These are phyloP conservation scores for Stemphylium vesicarium DNA, from an alignment of 2,329 filamentous ascomycete species.

Conservation along the genomic window DNA sequence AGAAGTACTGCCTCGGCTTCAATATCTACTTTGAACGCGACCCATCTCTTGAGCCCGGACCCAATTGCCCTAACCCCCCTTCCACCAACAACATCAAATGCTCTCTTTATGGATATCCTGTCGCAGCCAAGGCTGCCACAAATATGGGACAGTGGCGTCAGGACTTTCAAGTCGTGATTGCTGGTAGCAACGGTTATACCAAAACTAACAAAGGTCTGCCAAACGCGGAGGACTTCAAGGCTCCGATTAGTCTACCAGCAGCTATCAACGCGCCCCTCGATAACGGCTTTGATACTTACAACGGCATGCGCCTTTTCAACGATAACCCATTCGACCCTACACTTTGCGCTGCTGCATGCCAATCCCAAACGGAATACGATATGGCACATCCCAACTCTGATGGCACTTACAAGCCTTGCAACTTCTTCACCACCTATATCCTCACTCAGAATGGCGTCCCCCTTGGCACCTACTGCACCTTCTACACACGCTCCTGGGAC, in stretches of 20 bases:
- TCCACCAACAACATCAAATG: not conserved
- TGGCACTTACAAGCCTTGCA: not conserved
- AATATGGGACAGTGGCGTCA: slow-evolving; percentile 4
- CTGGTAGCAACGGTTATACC: not conserved
- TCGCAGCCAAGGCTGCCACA: not conserved
- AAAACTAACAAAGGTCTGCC: too few relatives aligned
- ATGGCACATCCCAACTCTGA: not conserved
- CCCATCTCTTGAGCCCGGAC: not conserved
- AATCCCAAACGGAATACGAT: not conserved
- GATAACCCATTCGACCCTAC: not conserved
- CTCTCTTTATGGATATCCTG: not conserved
- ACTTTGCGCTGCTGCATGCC: not conserved
- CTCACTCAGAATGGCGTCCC: not conserved
- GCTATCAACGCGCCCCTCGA: not conserved
- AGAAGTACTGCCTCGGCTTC: not conserved
- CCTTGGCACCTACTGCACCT: not conserved
- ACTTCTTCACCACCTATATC: slow-evolving; percentile 2
- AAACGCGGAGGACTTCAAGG: too few relatives aligned
- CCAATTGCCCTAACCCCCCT: not conserved
- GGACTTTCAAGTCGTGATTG: not conserved
- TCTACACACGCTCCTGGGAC: too few relatives aligned
- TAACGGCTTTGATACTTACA: not conserved
- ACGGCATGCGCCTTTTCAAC: not conserved
- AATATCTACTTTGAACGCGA: slow-evolving; percentile 2
- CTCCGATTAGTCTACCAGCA: not conserved